Percentiles rank a stretch among this genome's conserved stretches.
Evolutionary conservation across 768 basidiomycete species (phyloP).

Genomic region (Auriscalpium vulgare): DNA sequence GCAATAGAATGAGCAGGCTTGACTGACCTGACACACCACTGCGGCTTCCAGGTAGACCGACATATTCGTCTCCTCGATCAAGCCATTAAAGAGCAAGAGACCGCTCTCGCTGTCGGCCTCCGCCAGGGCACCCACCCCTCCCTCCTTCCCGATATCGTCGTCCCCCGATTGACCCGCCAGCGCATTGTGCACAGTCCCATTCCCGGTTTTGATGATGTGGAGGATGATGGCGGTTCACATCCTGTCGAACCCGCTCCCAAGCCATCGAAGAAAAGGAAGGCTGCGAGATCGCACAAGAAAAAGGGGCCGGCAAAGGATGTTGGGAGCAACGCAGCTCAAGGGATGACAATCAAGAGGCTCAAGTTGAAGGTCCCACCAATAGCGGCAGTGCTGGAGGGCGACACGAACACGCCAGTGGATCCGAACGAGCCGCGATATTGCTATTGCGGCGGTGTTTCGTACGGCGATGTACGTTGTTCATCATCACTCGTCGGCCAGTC

Average conservation of each 20-base stretch:
- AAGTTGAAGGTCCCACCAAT: slow-evolving; percentile 31
- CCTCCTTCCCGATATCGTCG: slow-evolving; percentile 54
- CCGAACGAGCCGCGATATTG: slow-evolving; percentile 59
- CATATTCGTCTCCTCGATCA: slow-evolving; percentile 75
- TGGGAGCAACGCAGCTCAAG: neutral
- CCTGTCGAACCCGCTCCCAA: slow-evolving; percentile 1
- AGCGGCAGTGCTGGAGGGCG: slow-evolving; percentile 5
- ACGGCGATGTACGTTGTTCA: slow-evolving; percentile 54
- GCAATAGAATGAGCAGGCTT: neutral
- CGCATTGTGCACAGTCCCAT: slow-evolving; percentile 37
- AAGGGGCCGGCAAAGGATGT: slow-evolving; percentile 17
- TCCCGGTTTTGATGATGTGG: slow-evolving; percentile 19
- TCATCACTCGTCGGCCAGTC: no score
- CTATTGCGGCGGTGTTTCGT: slow-evolving; percentile 73
- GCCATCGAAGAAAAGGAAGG: neutral
- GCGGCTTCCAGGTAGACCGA: slow-evolving; percentile 53
- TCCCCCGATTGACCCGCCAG: slow-evolving; percentile 43
- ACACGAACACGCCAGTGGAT: slow-evolving; percentile 14
- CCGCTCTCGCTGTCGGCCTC: slow-evolving; percentile 43
- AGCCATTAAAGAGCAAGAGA: slow-evolving; percentile 56
- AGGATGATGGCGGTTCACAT: slow-evolving; percentile 2
- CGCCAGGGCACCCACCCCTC: slow-evolving; percentile 47
- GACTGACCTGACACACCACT: neutral
- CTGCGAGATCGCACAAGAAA: slow-evolving; percentile 17
- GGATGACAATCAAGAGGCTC: slow-evolving; percentile 6